phyloP scores from a whole-genome alignment of 768 basidiomycete species.

The Tylopilus sp. region DNA sequence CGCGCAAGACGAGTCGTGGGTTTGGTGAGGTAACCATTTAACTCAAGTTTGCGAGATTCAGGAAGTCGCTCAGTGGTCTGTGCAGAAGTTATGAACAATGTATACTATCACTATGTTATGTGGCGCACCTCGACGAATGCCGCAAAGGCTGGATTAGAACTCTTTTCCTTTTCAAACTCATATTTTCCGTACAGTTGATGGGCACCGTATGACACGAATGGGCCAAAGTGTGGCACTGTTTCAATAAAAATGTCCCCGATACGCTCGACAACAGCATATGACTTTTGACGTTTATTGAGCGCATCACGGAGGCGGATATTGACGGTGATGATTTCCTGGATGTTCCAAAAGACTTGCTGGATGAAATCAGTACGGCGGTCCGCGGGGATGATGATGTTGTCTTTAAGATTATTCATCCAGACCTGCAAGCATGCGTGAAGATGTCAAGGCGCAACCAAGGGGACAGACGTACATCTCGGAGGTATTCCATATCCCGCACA shows the following conservation, averaged over 20 bases:
- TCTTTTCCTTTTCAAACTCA: conserved; percentile 99
- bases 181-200: conserved; percentile 98
- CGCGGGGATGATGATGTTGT: conserved; percentile 71
- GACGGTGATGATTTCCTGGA: conserved; percentile 88
- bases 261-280: conserved; percentile 86
- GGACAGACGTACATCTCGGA: conserved; percentile 72
- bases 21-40: conserved; percentile 97
- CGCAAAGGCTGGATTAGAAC: conserved; percentile 85
- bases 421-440: conserved; percentile 41
- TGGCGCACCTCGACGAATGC: conserved; percentile 85
- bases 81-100: neutral
- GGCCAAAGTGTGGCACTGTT: conserved; percentile 79
- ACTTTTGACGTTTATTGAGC: conserved; percentile 92
- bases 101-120: neutral
- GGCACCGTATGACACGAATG: conserved; percentile 93
- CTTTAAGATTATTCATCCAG: conserved; percentile 87
- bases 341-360: conserved; percentile 96
- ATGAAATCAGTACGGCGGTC: conserved; percentile 81
- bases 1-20: conserved; percentile 97
- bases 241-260: conserved; percentile 93
- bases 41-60: conserved; percentile 92
- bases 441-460: neutral
- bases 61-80: conserved; percentile 89
- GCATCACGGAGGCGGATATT: conserved; percentile 91
- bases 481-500: conserved; percentile 96